Base-by-base conservation (phyloP, 2,329 filamentous ascomycete species). In the Aspergillus ochraceus region DNA sequence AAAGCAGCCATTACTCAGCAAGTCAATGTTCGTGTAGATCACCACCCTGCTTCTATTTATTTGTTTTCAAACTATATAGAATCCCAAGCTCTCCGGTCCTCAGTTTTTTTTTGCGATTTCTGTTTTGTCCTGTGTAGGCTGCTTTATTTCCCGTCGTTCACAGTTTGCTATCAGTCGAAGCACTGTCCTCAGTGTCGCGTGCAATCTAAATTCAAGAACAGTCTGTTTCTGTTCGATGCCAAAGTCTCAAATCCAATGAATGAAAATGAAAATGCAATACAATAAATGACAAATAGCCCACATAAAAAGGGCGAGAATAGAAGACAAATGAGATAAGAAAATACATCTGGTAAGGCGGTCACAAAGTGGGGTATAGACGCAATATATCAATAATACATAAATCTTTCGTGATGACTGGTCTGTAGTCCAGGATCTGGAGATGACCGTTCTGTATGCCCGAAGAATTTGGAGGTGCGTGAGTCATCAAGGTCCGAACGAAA, bases 291-390 rank as follows among this genome's bases (percentile, higher is more conserved):
- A 19, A 47, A 39, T 11, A n/a, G 47, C 45, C 24, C 11, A 53
- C 52, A 49, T 9, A 36, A 22, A 22, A 19, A 4, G 14, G 36
- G 12, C 10, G 52, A 24, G 45, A 47, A 47, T n/a, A 47, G 9
- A 54, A 26, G 2, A 22, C 29, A 56, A 36, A 30, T 6, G 29
- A 55, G 22, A 29, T n/a, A 49, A 32, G 32, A 51, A 49, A 59
- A 52, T 20, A 49, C 29, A 42, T 17, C 26, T 30, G 52, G 50
- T 29, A 22, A 51, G 22, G 12, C 22, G 45, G 47, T 30, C 22
- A 36, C 51, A 42, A 54, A 49, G 32, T 59, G 57, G 57, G 57
- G 57, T 59, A 59, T 59, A 50, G 55, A 32, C 55, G 54, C 52
- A 59, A 58, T n/a, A 32, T 42, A 30, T 54, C 52, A 54, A 51